phyloP scores from a whole-genome alignment of 306 rosid genomes.

The Inga laurina region DNA sequence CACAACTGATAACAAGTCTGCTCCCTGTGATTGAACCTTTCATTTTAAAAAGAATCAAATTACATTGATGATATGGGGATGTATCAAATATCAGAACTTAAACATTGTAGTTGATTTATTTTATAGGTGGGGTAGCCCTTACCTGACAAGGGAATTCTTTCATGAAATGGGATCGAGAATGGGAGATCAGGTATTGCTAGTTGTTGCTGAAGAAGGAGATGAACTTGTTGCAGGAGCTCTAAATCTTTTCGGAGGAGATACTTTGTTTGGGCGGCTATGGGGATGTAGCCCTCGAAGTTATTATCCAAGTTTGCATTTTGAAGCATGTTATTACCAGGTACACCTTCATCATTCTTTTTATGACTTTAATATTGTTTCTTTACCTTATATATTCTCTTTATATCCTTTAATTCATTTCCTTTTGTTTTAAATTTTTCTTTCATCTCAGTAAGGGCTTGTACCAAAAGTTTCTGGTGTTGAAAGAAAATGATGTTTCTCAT shows the following conservation, averaged over 20 bases:
- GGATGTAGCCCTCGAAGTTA: constrained; percentile 74
- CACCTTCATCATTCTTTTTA: constrained; percentile 9
- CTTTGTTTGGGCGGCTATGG: constrained; percentile 92
- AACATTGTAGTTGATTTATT: constrained; percentile 26
- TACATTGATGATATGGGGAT: constrained; percentile 9
- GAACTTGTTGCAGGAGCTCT: constrained; percentile 95
- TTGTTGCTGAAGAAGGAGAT: constrained; percentile 85
- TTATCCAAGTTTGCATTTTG: constrained; percentile 93
- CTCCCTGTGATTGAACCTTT: constrained; percentile 26
- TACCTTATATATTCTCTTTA: not conserved
- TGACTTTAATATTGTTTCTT: constrained; percentile 17
- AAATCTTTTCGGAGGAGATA: constrained; percentile 94
- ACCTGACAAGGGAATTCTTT: constrained; percentile 86
- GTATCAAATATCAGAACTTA: constrained; percentile 23
- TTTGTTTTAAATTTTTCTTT: not conserved
- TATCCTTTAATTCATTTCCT: not conserved
- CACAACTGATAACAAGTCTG: constrained; percentile 92
- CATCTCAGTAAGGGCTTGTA: not conserved
- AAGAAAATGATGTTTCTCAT: not conserved
- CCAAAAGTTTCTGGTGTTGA: not conserved
- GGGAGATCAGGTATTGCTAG: constrained; percentile 84
- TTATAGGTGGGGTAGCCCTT: constrained; percentile 94
- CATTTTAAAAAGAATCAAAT: not conserved
- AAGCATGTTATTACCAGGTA: constrained; percentile 99
- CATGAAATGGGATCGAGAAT: constrained; percentile 81